phyloP scores from a whole-genome alignment of 2,329 filamentous ascomycete species.

The Penicillium palitans region DNA sequence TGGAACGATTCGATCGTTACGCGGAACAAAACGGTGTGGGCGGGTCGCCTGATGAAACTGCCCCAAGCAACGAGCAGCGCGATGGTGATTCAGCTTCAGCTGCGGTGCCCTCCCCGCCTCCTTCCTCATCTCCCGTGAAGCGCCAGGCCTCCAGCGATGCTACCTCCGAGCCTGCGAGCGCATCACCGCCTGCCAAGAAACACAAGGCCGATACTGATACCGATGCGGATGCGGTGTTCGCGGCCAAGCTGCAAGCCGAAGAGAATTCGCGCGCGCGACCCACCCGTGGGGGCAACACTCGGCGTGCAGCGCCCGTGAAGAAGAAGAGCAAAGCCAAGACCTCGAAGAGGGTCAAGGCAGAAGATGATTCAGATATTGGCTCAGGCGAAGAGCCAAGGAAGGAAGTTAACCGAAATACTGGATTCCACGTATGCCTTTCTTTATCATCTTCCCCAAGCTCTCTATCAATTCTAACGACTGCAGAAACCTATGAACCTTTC shows the following conservation, averaged over 20 bases:
- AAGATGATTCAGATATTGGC: slow-evolving; percentile 77
- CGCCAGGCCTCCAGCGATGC: slow-evolving; percentile 45
- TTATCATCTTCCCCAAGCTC: not conserved
- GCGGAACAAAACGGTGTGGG: slow-evolving; percentile 47
- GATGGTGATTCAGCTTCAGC: slow-evolving; percentile 26
- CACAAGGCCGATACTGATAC: slow-evolving; percentile 60
- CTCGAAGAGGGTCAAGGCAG: slow-evolving; percentile 69
- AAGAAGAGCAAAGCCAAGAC: slow-evolving; percentile 61
- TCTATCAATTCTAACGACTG: slow-evolving; percentile 1
- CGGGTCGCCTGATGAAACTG: slow-evolving; percentile 32
- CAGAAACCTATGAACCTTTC: slow-evolving; percentile 51
- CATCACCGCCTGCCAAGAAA: slow-evolving; percentile 58
- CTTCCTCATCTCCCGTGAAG: slow-evolving; percentile 42
- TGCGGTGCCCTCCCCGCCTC: slow-evolving; percentile 34
- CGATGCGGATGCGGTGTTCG: slow-evolving; percentile 83
- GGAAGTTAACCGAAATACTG: slow-evolving; percentile 73
- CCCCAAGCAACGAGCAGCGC: slow-evolving; percentile 39
- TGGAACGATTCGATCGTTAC: slow-evolving; percentile 71
- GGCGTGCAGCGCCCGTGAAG: slow-evolving; percentile 60
- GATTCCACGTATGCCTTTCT: slow-evolving; percentile 69
- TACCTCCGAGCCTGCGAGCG: slow-evolving; percentile 39
- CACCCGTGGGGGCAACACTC: slow-evolving; percentile 70
- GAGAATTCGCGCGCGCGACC: slow-evolving; percentile 76
- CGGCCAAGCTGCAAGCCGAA: slow-evolving; percentile 86
- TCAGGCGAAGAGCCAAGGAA: slow-evolving; percentile 62